These are phyloP conservation scores for Pythium monospermum DNA, from an alignment of 352 stramenopile species.

Conservation along the genomic window DNA sequence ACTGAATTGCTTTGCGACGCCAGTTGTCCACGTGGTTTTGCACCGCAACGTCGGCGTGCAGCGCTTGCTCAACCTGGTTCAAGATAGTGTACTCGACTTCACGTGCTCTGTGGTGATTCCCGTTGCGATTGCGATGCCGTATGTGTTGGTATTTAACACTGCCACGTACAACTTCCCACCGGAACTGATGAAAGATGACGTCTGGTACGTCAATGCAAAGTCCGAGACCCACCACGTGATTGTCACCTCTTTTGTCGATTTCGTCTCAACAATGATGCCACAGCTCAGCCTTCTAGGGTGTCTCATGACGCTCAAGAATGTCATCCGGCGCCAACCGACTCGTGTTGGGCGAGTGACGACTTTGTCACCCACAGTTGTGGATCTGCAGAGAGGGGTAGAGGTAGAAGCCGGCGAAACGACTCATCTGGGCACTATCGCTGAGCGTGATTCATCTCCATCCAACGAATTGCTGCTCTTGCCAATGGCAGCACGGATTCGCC, in stretches of 20 bases:
- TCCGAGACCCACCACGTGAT: conserved; percentile 11
- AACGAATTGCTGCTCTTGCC: no score
- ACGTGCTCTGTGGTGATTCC: conserved; percentile 2
- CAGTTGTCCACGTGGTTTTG: background rate
- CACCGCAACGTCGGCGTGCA: background rate
- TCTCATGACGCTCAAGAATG: background rate
- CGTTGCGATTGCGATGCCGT: conserved; percentile 4
- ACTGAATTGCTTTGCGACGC: background rate
- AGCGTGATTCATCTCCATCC: no score
- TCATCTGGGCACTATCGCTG: no score
- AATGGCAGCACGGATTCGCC: no score
- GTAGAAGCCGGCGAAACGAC: no score
- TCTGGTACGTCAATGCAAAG: conserved; percentile 9
- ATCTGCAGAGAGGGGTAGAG: no score
- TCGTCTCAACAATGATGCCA: conserved; percentile 6
- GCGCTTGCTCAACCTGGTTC: no score
- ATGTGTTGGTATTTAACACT: conserved; percentile 3
- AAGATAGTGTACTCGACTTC: no score
- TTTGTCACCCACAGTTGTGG: no score
- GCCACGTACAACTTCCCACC: background rate
- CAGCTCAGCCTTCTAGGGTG: conserved; percentile 2
- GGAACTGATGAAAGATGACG: conserved; percentile 3
- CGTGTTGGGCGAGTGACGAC: no score
- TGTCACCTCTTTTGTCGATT: conserved; percentile 15
- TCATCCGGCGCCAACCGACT: background rate